Base-by-base conservation (phyloP, 306 rosid species). In the Oxytropis ochrocephala region DNA sequence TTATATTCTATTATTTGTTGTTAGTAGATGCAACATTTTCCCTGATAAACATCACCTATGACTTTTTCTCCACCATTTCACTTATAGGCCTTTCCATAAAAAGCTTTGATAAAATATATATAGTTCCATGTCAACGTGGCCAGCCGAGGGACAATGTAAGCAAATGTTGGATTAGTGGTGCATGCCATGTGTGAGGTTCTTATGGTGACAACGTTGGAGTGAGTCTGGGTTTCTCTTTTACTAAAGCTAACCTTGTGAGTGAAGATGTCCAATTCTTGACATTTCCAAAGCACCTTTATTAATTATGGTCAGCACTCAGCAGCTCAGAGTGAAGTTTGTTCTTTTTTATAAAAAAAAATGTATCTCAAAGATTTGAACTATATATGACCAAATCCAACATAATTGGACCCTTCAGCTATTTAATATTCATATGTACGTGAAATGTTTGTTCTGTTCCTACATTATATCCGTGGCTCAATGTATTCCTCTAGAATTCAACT, bases 81-180 rank as follows among this genome's bases (percentile, higher is more conserved):
- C 7, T 1, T 4, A 4, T 8, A 6, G 3, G 19, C 24, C 39
- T 38, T 39, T 18, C 18, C 43, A 41, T 14, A 13, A n/a, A 46
- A 27, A n/a, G 12, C n/a, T n/a, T 27, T 7, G 36, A 19, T 43
- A 64, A 44, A 46, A 38, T 24, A 24, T 46, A 44, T 52, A 69
- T 55, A 64, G 52, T 47, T 29, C 2, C 27, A 73, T 55, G 9
- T 12, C 10, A 56, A 76, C 73, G 76, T 83, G 87, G 80, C 74
- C 4, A 74, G 16, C 81, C 74, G 18, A 59, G 80, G 35, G 73
- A 83, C 78, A 77, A 24, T 9, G 63, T 73, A 76, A 83, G 65
- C 87, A 77, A 70, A 70, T 79, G 87, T 77, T 83, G 63, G 78
- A 64, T 75, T 83, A n/a, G 49, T 53, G 9, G 36, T 73, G 85